phyloP scores from a whole-genome alignment of 2,329 filamentous ascomycete genomes.

The Aspergillus versicolor region DNA sequence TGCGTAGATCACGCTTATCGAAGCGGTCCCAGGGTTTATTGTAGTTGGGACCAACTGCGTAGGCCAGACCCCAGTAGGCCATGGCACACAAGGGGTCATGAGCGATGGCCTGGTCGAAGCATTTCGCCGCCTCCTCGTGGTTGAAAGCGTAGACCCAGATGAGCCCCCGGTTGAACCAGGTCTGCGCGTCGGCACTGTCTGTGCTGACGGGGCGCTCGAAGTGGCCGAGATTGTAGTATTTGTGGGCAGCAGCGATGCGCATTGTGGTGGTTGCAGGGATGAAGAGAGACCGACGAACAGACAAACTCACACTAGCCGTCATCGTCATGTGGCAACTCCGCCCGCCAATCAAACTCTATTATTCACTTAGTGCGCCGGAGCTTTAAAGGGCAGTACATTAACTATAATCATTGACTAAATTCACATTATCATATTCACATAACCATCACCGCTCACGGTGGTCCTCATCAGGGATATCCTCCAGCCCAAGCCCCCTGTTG shows the following conservation, averaged over 20 bases:
- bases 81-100: constrained; percentile 38
- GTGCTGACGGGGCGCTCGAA: constrained; percentile 36
- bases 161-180: constrained; percentile 36
- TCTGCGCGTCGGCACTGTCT: constrained; percentile 25
- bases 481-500: constrained; percentile 6
- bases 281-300: no score
- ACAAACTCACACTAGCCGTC: background rate
- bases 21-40: constrained; percentile 78
- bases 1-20: constrained; percentile 58
- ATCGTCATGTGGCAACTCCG: no score
- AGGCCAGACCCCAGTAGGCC: constrained; percentile 52
- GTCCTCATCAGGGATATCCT: constrained; percentile 8
- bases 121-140: constrained; percentile 38
- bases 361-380: fast-evolving
- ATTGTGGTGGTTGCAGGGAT: background rate
- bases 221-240: constrained; percentile 31
- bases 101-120: constrained; percentile 37
- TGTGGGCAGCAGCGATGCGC: background rate
- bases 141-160: constrained; percentile 41
- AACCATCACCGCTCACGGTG: background rate
- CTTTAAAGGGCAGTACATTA: no score
- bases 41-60: constrained; percentile 72
- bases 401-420: no score
- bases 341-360: fast-evolving
- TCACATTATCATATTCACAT: background rate